Evolutionary conservation across 371 early-diverging fungal genomes (phyloP), one percentile per base, ranked within the genome.

Genomic region (Gilbertella persicaria): DNA sequence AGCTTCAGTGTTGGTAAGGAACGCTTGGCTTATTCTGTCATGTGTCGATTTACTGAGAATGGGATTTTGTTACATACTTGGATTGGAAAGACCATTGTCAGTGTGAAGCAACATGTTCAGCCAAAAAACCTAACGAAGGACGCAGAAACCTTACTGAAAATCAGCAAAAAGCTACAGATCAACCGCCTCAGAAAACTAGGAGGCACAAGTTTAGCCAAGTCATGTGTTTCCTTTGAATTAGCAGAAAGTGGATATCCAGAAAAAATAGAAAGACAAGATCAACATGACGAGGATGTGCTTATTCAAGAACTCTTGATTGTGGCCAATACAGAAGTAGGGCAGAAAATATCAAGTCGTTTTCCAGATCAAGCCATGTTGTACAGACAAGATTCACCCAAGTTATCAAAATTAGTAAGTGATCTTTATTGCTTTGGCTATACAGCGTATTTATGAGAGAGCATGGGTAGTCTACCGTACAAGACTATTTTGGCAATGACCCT

Each of bases 1-100:
- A 79, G 78, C 55, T 68, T 93, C n/a, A 82, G 73, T 56, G 78
- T 85, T 2, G 79, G 76, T 9, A 81, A 86, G 5, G 84, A 86
- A 28, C 70, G 85, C 19, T 40, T 64, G 12, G 61, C 68, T 0
- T 63, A 60, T 35, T 70, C 74, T n/a, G 85, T 90, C 5, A 59
- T 86, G 26, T 90, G 89, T 80, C 77, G 75, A n/a, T 66, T 94
- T 33, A 79, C 74, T 29, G 42, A 67, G 7, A 73, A 75, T 8
- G 87, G 84, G 0, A 64, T 67, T 12, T 57, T 87, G 16, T 63
- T 87, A 17, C 56, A 73, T 25, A 67, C 75, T 3, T 56, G 64
- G 50, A 78, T 86, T 48, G 71, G 84, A 41, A 85, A 87, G 52
- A 77, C 86, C 0, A 39, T 95, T 13, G 86, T 95, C 54, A 69